Evolutionary conservation across 306 rosid species (phyloP).

Genomic region (Astragalus glycyphyllos): DNA sequence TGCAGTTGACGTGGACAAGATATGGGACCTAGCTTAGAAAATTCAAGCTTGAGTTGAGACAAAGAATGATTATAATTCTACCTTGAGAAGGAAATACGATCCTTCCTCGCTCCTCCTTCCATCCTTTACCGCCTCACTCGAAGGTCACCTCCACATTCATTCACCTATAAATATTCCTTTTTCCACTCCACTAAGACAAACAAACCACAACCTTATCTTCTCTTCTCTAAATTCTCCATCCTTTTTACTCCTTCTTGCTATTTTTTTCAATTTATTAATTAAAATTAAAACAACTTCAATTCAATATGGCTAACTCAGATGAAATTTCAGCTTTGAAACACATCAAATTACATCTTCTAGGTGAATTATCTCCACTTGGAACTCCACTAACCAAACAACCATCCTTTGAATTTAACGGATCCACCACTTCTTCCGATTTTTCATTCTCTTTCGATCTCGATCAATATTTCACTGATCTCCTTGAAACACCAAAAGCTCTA

Average conservation of each 20-base stretch:
- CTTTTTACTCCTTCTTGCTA: background rate
- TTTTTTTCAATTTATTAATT: background rate
- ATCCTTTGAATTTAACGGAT: background rate
- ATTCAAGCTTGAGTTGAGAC: background rate
- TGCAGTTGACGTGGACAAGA: background rate
- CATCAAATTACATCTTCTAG: constrained; percentile 73
- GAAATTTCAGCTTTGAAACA: constrained; percentile 57
- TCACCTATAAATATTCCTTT: constrained; percentile 37
- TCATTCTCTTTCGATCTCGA: constrained; percentile 40
- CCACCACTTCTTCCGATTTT: constrained; percentile 45
- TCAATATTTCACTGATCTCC: constrained; percentile 38
- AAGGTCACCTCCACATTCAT: background rate
- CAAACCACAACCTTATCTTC: background rate
- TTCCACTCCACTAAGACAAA: constrained; percentile 36
- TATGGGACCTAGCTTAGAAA: constrained; percentile 15
- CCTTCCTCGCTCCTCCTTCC: constrained; percentile 56
- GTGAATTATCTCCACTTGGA: constrained; percentile 65
- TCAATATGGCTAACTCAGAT: constrained; percentile 51
- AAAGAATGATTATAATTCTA: constrained; percentile 10
- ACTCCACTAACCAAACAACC: background rate
- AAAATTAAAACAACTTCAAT: background rate
- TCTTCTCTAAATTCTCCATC: background rate
- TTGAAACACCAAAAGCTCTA: constrained; percentile 35
- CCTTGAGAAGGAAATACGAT: constrained; percentile 32
- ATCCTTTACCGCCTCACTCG: constrained; percentile 18